These are phyloP conservation scores for Prunus mongolica DNA, from an alignment of 306 rosid species.

Conservation along the genomic window DNA sequence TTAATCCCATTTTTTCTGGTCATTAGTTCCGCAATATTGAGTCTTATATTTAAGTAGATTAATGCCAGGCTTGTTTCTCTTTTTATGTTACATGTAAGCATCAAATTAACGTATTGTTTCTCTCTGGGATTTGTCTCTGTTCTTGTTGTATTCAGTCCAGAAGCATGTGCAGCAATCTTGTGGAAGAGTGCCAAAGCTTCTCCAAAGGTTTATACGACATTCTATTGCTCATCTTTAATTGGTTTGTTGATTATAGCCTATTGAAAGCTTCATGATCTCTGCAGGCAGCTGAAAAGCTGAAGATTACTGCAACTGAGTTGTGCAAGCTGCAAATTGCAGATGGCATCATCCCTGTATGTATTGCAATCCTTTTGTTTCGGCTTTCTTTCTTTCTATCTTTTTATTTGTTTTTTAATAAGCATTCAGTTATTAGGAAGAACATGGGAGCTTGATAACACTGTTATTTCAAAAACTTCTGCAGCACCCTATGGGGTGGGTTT, in stretches of 20 bases:
- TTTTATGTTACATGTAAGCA: background rate
- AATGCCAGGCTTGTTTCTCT: background rate
- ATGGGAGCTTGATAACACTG: background rate
- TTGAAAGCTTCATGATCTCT: conserved; percentile 10
- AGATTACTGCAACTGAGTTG: conserved; percentile 70
- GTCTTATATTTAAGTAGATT: background rate
- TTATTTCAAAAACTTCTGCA: background rate
- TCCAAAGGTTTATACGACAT: conserved; percentile 56
- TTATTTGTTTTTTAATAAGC: background rate
- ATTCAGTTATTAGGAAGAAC: background rate
- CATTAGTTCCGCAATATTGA: conserved; percentile 7
- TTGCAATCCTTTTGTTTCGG: conserved; percentile 11
- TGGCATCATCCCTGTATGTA: conserved; percentile 78
- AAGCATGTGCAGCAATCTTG: conserved; percentile 97
- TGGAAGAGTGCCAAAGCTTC: conserved; percentile 89
- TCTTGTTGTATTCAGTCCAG: conserved; percentile 64
- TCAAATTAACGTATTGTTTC: conserved; percentile 24
- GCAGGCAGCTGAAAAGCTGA: conserved; percentile 88
- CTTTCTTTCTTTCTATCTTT: background rate
- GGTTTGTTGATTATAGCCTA: conserved; percentile 10
- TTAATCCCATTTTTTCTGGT: conserved; percentile 3
- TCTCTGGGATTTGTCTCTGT: conserved; percentile 27
- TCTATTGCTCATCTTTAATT: conserved; percentile 1
- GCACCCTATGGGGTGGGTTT: background rate
- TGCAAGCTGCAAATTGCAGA: conserved; percentile 67